Conservation (phyloP, 2,329 filamentous ascomycete species). For the Talaromyces sp. region DNA sequence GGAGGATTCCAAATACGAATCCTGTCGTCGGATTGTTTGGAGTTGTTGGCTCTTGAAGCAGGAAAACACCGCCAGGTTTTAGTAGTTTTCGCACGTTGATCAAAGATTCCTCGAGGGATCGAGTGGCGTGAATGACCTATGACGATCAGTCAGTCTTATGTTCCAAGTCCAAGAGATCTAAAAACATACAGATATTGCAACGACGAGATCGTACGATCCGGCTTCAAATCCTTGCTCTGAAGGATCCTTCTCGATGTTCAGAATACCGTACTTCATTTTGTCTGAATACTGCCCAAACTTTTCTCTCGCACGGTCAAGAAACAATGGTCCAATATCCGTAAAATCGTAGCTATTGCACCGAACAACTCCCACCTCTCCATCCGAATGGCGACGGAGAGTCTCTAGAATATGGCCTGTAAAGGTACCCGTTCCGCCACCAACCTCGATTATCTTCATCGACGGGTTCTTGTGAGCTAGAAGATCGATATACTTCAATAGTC, state of each 20-base stretch:
- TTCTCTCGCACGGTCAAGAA: neutral
- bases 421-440: slow-evolving; percentile 44
- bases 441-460: slow-evolving; percentile 43
- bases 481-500: neutral
- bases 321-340: neutral
- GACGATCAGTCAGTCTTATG: neutral
- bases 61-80: neutral
- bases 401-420: neutral
- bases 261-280: neutral
- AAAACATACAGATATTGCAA: neutral
- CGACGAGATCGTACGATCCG: neutral
- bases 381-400: neutral
- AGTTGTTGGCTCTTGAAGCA: neutral
- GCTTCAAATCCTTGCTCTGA: neutral
- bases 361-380: neutral
- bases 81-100: neutral
- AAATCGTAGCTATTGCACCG: neutral
- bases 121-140: neutral
- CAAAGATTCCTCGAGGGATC: neutral
- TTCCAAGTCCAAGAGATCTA: neutral
- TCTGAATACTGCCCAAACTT: neutral
- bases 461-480: slow-evolving; percentile 35
- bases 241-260: neutral
- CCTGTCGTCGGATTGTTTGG: neutral
- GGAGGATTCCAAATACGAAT: neutral